A percentile compares a stretch with the other conserved stretches of the same genome.
These are phyloP conservation scores for Sclerotinia trifoliorum DNA, from an alignment of 2,329 filamentous ascomycete genomes.

Conservation along the genomic window DNA sequence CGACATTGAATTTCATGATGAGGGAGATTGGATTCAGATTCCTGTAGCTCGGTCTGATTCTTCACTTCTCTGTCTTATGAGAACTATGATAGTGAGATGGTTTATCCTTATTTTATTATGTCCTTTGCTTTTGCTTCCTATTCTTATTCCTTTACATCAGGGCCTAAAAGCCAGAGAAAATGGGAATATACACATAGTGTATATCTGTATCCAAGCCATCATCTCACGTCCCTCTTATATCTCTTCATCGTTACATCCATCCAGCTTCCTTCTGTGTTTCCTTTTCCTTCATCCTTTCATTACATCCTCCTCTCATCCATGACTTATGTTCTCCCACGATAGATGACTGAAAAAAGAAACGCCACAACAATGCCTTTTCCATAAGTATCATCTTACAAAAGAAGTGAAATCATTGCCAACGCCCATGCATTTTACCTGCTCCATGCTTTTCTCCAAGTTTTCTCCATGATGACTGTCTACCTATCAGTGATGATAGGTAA, in stretches of 20 bases:
- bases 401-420: neutral
- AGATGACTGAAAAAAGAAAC: neutral
- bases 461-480: neutral
- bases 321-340: neutral
- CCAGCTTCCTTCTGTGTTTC: neutral
- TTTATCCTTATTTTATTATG: neutral
- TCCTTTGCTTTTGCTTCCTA: too few relatives aligned
- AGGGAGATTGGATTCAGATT: too few relatives aligned
- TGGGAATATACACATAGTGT: neutral
- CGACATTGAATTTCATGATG: too few relatives aligned
- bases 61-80: neutral
- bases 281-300: neutral
- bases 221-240: neutral
- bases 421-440: slow-evolving; percentile 8
- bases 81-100: neutral
- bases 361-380: slow-evolving; percentile 13
- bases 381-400: neutral
- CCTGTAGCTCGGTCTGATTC: neutral
- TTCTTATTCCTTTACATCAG: neutral
- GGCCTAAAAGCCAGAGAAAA: slow-evolving; percentile 5
- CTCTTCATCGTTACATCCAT: neutral
- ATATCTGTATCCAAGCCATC: slow-evolving; percentile 2
- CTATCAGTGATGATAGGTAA: neutral
- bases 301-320: neutral
- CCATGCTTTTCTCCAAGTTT: neutral